A percentile compares a stretch with the other conserved stretches of the same genome.
phyloP scores from a whole-genome alignment of 2,329 filamentous ascomycete species.

The Beauveria brongniartii region DNA sequence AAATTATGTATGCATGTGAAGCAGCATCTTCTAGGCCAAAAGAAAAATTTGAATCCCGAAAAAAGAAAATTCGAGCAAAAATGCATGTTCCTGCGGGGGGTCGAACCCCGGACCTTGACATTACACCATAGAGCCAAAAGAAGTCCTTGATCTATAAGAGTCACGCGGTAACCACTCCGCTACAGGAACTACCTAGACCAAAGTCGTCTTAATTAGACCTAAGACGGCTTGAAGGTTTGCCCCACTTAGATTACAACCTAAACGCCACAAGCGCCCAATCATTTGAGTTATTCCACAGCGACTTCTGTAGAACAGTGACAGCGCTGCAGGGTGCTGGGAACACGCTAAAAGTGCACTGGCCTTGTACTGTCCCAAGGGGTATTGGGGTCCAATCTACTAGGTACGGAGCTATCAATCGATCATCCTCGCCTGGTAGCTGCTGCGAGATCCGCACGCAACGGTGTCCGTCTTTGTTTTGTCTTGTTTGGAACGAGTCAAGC shows the following conservation, averaged over 20 bases:
- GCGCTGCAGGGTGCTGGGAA: background rate
- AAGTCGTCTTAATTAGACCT: background rate
- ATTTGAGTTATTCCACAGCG: background rate
- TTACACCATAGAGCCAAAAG: slow-evolving; percentile 17
- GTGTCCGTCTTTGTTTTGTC: background rate
- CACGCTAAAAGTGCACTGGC: slow-evolving; percentile 1
- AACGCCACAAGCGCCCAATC: slow-evolving; percentile 7
- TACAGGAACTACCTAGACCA: slow-evolving; percentile 18
- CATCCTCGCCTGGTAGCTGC: background rate
- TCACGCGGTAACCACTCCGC: slow-evolving; percentile 24
- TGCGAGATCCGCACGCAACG: slow-evolving; percentile 6
- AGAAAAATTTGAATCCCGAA: background rate
- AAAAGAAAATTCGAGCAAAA: background rate
- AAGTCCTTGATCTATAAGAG: slow-evolving; percentile 19
- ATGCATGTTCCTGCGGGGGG: slow-evolving; percentile 20
- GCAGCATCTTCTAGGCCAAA: background rate
- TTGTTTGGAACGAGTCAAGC: background rate
- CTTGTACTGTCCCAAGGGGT: background rate
- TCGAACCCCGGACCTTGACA: slow-evolving; percentile 24
- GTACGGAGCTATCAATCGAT: background rate
- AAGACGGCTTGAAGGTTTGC: background rate
- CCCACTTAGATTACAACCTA: slow-evolving; percentile 4
- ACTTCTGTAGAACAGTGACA: background rate
- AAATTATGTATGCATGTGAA: background rate
- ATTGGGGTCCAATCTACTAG: background rate